A percentile compares a stretch with the other conserved stretches of the same genome.
Evolutionary conservation across 108 stramenopile genomes (phyloP).

Genomic region (Cyclotella sp.): DNA sequence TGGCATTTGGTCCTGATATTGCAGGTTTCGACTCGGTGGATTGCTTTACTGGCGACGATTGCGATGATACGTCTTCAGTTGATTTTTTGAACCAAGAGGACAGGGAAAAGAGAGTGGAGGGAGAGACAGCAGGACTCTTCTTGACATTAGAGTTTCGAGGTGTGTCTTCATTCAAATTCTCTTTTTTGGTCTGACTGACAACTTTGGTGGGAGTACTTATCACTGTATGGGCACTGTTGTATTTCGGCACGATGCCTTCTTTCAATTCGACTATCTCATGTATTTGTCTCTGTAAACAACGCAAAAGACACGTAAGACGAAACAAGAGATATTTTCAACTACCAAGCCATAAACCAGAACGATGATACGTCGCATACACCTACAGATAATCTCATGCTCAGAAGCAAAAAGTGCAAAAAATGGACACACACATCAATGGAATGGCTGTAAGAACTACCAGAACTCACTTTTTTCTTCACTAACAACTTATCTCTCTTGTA

Average conservation of each 20-base stretch:
- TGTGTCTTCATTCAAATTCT: background rate
- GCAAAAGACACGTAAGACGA: too few species aligned
- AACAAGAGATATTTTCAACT: too few species aligned
- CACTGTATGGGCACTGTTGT: background rate
- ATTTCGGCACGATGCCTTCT: background rate
- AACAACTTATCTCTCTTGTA: constrained; percentile 18
- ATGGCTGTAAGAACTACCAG: too few species aligned
- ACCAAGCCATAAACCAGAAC: too few species aligned
- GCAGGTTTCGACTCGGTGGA: background rate
- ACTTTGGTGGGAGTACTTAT: constrained; percentile 13
- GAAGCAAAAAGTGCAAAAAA: background rate
- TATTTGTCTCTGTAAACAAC: background rate
- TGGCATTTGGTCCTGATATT: background rate
- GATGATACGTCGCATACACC: too few species aligned
- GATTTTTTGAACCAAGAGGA: constrained; percentile 14
- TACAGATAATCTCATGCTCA: background rate
- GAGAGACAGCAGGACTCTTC: background rate
- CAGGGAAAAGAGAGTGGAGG: background rate
- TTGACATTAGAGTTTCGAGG: constrained; percentile 9
- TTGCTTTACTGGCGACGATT: background rate
- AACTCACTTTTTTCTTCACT: background rate
- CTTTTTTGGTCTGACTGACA: background rate
- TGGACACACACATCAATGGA: background rate
- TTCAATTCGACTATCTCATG: background rate
- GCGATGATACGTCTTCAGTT: background rate